Base-by-base conservation (phyloP, 2,329 filamentous ascomycete genomes). In the Ascomycota sp. region DNA sequence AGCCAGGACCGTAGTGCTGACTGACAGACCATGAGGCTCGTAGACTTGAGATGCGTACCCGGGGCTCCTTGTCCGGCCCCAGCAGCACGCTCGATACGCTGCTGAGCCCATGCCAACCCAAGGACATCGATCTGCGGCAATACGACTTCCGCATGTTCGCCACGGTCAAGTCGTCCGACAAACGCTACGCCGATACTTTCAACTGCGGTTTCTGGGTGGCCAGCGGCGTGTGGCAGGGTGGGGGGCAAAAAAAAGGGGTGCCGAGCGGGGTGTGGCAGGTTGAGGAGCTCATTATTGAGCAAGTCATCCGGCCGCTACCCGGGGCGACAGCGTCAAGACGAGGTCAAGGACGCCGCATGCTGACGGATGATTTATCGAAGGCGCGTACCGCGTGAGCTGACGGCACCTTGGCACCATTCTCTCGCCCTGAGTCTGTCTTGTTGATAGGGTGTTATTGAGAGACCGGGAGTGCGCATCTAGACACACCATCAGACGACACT, bases 171-270 rank as follows among this genome's bases (percentile, higher is more conserved):
- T 62, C 60, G 15, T 48, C 56, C 3, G 60, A 63, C 43, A 53
- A 57, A 40, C 51, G 60, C 20, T 63, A 63, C 37, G 50, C 50
- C 28, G 56, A 60, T 32, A 54, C 54, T 33, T 51, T 63, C 17
- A 63, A 63, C 41, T 60, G 55, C 40, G 59, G 57, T 5, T 47
- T 63, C 30, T 63, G 59, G 59, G 51, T 63, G 28, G 59, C 57
- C 6, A 60, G 57, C 40, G 59, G 58, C 29, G 56, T 59, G 41
- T 57, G 56, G 47, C 55, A 51, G 32, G 53, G 47, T n/a, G n/a
- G n/a, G n/a, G n/a, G n/a, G n/a, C n/a, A n/a, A n/a, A n/a, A n/a
- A n/a, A n/a, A n/a, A n/a, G n/a, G n/a, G n/a, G n/a, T n/a, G n/a
- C n/a, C n/a, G n/a, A n/a, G n/a, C n/a, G n/a, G n/a, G n/a, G n/a